Evolutionary conservation across 495 filamentous ascomycete species (phyloP).

Genomic region (Penicillium bialowiezense): DNA sequence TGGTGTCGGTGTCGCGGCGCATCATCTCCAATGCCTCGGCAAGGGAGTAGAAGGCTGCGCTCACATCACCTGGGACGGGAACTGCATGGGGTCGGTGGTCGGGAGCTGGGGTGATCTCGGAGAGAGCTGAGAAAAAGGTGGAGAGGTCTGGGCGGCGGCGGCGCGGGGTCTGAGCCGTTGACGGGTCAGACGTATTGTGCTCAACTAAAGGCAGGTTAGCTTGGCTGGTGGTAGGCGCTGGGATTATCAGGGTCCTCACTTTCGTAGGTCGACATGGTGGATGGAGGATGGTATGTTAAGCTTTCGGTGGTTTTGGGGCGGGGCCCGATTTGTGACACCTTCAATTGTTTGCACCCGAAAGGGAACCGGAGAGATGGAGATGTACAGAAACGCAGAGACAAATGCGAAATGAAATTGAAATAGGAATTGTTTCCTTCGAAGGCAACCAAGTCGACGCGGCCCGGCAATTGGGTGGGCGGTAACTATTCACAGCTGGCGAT

Average conservation of each 20-base stretch:
- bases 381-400: too few relatives aligned
- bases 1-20: constrained; percentile 25
- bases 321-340: constrained; percentile 14
- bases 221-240: too few relatives aligned
- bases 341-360: constrained; percentile 1
- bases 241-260: constrained; percentile 30
- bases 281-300: constrained; percentile 3
- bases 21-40: constrained; percentile 57
- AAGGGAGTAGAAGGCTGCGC: constrained; percentile 57
- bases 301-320: constrained; percentile 1
- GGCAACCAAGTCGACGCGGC: not conserved
- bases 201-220: constrained; percentile 58
- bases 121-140: constrained; percentile 79
- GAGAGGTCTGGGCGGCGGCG: constrained; percentile 77
- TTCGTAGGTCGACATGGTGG: constrained; percentile 56
- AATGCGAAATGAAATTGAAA: too few relatives aligned
- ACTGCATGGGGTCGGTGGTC: constrained; percentile 55
- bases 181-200: constrained; percentile 62
- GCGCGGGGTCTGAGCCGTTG: constrained; percentile 28
- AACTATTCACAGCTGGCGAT: not conserved
- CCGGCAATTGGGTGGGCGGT: not conserved
- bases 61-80: constrained; percentile 70
- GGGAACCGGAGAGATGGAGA: too few relatives aligned
- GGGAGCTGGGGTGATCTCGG: constrained; percentile 54
- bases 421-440: not conserved